phyloP scores from a whole-genome alignment of 805 yeast genomes.

The Hermanozyma aechmeae region DNA sequence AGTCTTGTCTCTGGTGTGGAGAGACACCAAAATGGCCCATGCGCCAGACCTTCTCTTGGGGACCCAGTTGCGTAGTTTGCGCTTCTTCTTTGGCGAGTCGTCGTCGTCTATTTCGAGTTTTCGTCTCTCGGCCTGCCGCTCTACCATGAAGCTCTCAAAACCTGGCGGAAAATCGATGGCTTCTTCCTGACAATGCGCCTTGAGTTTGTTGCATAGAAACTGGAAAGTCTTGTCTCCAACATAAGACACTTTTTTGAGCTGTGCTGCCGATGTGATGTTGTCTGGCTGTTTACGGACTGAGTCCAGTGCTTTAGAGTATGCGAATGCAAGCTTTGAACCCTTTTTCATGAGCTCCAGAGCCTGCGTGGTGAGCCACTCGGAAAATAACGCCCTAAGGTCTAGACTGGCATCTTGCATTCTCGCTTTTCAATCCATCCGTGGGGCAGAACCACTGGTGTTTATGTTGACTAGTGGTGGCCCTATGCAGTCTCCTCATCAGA shows the following conservation, averaged over 20 bases:
- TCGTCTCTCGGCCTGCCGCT: conserved; percentile 7
- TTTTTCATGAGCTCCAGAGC: conserved; percentile 34
- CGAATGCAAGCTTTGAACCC: conserved; percentile 43
- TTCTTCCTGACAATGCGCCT: conserved; percentile 46
- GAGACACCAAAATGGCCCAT: conserved; percentile 65
- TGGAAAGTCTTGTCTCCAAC: conserved; percentile 66
- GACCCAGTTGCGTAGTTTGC: conserved; percentile 36
- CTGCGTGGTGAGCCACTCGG: conserved; percentile 51
- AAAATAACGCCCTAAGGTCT: conserved; percentile 44
- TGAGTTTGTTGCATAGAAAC: conserved; percentile 37
- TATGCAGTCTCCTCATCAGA: too few relatives aligned
- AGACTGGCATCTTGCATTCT: too few relatives aligned
- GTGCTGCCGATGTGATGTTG: conserved; percentile 44
- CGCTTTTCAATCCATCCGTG: too few relatives aligned
- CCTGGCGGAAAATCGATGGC: conserved; percentile 37
- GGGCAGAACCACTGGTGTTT: too few relatives aligned
- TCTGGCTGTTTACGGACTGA: conserved; percentile 37
- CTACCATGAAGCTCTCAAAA: conserved; percentile 10
- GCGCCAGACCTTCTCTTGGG: conserved; percentile 78
- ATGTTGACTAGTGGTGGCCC: too few relatives aligned
- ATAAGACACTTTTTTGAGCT: conserved; percentile 49
- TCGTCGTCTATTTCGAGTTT: conserved; percentile 6
- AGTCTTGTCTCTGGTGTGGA: conserved; percentile 39
- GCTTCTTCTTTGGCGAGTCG: conserved; percentile 3
- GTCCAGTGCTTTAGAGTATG: conserved; percentile 49